phyloP scores from a whole-genome alignment of 2,329 filamentous ascomycete species.

The Scleromitrula shiraiana region DNA sequence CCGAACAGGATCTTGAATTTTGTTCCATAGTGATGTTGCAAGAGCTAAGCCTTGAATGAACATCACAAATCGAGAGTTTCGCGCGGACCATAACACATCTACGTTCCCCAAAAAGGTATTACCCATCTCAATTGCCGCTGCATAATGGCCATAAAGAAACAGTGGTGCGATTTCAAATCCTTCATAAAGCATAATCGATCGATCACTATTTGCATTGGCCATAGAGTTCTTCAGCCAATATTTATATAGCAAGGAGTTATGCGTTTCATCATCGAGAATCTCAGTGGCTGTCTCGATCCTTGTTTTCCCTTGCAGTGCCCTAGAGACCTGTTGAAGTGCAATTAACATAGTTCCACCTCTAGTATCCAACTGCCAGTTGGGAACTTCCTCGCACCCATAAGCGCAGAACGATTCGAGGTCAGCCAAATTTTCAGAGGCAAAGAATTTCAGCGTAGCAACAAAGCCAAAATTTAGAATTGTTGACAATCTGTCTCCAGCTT shows the following conservation, averaged over 20 bases:
- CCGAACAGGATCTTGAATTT: constrained; percentile 22
- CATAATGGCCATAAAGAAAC: constrained; percentile 56
- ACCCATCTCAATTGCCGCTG: constrained; percentile 51
- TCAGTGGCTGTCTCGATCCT: constrained; percentile 35
- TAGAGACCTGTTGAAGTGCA: constrained; percentile 55
- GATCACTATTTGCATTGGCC: constrained; percentile 47
- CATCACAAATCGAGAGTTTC: constrained; percentile 48
- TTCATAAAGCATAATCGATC: constrained; percentile 61
- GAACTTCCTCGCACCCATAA: constrained; percentile 66
- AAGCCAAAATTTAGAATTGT: constrained; percentile 66
- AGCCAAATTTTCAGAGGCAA: constrained; percentile 57
- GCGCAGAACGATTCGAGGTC: constrained; percentile 65
- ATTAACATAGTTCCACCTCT: constrained; percentile 64
- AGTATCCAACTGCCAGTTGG: constrained; percentile 63
- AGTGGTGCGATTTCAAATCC: constrained; percentile 55
- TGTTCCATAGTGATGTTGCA: constrained; percentile 39
- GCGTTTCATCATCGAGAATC: constrained; percentile 61
- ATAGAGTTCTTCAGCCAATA: constrained; percentile 46
- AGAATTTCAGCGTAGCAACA: constrained; percentile 58
- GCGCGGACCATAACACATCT: constrained; percentile 48
- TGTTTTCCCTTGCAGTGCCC: constrained; percentile 71
- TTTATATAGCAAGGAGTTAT: constrained; percentile 51
- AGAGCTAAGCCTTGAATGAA: constrained; percentile 54
- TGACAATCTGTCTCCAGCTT: constrained; percentile 62
- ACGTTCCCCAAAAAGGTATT: constrained; percentile 39